A percentile compares a stretch with the other conserved stretches of the same genome.
phyloP scores from a whole-genome alignment of 345 rosid species.

The Pistacia atlantica region DNA sequence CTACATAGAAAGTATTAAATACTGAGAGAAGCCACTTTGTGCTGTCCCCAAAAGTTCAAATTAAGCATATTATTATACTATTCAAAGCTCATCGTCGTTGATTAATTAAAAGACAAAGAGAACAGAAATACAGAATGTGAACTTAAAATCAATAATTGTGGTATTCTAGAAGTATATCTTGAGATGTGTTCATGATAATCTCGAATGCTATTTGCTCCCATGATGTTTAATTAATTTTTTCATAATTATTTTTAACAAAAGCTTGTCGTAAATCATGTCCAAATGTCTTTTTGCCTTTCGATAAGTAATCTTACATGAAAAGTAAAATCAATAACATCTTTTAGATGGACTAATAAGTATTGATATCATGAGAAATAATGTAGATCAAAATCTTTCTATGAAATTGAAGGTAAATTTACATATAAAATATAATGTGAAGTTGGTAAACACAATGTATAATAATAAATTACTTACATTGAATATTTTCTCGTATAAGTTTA shows the following conservation, averaged over 20 bases:
- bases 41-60: not conserved
- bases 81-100: not conserved
- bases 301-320: too few relatives aligned
- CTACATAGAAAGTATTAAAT: too few relatives aligned
- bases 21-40: not conserved
- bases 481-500: too few relatives aligned
- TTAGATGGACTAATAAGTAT: too few relatives aligned
- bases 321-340: too few relatives aligned
- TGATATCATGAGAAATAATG: too few relatives aligned
- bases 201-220: not conserved
- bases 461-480: too few relatives aligned
- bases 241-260: not conserved
- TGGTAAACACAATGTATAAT: too few relatives aligned
- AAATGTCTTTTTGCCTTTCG: not conserved
- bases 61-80: not conserved
- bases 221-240: not conserved
- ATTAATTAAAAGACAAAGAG: slow-evolving; percentile 11
- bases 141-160: not conserved
- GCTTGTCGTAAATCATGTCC: slow-evolving; percentile 8
- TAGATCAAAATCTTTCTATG: too few relatives aligned
- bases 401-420: too few relatives aligned
- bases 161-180: slow-evolving; percentile 12
- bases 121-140: not conserved
- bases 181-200: slow-evolving; percentile 7
- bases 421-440: not conserved